Evolutionary conservation across 306 rosid species (phyloP).

Genomic region (Ammopiptanthus mongolicus): DNA sequence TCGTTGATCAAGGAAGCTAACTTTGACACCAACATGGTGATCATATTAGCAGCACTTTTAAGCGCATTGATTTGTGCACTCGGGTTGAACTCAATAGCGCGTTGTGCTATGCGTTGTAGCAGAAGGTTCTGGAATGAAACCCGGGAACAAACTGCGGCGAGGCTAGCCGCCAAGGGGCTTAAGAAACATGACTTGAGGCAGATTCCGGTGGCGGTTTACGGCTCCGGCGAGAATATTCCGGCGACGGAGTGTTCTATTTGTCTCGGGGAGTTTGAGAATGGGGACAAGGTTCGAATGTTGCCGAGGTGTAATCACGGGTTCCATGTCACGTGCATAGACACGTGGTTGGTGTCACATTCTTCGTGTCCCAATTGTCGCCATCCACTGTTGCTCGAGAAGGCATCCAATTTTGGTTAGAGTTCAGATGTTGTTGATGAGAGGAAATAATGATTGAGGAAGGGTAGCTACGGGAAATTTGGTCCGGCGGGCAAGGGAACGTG

Average conservation of each 20-base stretch:
- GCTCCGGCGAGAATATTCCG: constrained; percentile 37
- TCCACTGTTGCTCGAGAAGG: constrained; percentile 37
- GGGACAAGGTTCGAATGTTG: constrained; percentile 61
- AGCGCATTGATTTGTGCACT: constrained; percentile 69
- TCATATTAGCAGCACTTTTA: constrained; percentile 64
- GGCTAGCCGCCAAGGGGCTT: constrained; percentile 47
- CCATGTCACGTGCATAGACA: constrained; percentile 78
- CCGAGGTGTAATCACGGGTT: constrained; percentile 85
- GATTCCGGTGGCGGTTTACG: constrained; percentile 71
- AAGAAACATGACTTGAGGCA: constrained; percentile 47
- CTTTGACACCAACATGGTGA: constrained; percentile 84
- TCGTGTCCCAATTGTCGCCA: constrained; percentile 89
- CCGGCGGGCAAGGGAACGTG: background rate
- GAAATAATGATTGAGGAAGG: background rate
- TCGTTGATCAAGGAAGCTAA: constrained; percentile 36
- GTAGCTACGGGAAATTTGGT: background rate
- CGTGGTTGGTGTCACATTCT: constrained; percentile 73
- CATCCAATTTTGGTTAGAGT: background rate
- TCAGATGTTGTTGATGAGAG: background rate
- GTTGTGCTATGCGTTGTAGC: constrained; percentile 52
- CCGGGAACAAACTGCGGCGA: constrained; percentile 31
- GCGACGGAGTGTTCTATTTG: constrained; percentile 86
- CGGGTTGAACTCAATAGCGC: constrained; percentile 67
- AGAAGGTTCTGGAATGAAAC: constrained; percentile 36
- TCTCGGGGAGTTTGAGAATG: constrained; percentile 66